These are phyloP conservation scores for Ascochyta viciae-villosae DNA, from an alignment of 2,329 filamentous ascomycete genomes.

Conservation along the genomic window DNA sequence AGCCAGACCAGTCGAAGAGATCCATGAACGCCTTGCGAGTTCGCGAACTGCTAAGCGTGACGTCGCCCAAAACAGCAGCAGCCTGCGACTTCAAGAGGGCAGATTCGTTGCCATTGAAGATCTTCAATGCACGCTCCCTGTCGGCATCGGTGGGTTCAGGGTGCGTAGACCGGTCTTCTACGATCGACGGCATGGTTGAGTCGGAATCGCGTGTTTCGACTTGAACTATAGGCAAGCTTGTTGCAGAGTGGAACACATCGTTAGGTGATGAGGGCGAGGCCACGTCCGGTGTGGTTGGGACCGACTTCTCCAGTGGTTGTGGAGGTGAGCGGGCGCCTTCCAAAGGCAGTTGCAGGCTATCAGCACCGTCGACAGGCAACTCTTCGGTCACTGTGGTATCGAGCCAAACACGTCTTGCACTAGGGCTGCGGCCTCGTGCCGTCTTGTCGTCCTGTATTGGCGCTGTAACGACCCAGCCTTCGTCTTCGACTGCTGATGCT, in stretches of 20 bases:
- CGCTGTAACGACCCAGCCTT: slow-evolving; percentile 47
- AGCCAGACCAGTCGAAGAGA: slow-evolving; percentile 82
- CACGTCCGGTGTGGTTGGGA: slow-evolving; percentile 38
- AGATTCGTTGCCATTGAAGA: slow-evolving; percentile 85
- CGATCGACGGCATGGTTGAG: slow-evolving; percentile 42
- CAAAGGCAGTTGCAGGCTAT: slow-evolving; percentile 47
- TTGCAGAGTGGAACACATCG: slow-evolving; percentile 57
- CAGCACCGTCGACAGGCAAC: slow-evolving; percentile 33
- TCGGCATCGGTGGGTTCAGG: slow-evolving; percentile 69
- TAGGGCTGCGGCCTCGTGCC: slow-evolving; percentile 23
- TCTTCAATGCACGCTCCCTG: slow-evolving; percentile 76
- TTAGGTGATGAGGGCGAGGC: slow-evolving; percentile 53
- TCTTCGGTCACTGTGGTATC: slow-evolving; percentile 49
- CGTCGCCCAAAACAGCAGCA: slow-evolving; percentile 86
- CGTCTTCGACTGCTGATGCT: slow-evolving; percentile 48
- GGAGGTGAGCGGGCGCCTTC: slow-evolving; percentile 49
- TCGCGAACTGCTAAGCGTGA: slow-evolving; percentile 59
- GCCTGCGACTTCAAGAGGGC: slow-evolving; percentile 81
- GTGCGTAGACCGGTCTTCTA: slow-evolving; percentile 40
- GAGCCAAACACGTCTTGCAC: slow-evolving; percentile 50
- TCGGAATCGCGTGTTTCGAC: slow-evolving; percentile 56
- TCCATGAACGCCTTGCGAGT: slow-evolving; percentile 86
- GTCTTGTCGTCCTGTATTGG: slow-evolving; percentile 35
- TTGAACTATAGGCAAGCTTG: slow-evolving; percentile 59
- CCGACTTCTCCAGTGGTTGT: slow-evolving; percentile 44